Percentiles rank a stretch among this genome's conserved stretches.
Evolutionary conservation across 352 stramenopile genomes (phyloP).

Genomic region (Phytophthora tubulina): DNA sequence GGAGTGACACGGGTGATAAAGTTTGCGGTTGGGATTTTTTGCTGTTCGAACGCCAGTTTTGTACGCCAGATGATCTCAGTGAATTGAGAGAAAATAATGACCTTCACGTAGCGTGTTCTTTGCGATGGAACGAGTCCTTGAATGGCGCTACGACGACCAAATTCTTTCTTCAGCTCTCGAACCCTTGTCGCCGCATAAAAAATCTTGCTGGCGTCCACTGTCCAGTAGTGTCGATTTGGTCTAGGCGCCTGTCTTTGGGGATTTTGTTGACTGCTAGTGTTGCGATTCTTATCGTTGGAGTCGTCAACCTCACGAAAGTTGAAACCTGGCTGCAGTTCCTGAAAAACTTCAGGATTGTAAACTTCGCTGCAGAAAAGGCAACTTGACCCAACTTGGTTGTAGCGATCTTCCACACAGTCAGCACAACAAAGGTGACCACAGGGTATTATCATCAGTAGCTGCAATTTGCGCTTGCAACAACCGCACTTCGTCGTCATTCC

Average conservation of each 20-base stretch:
- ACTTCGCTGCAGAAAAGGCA: slow-evolving; percentile 53
- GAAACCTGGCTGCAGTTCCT: slow-evolving; percentile 83
- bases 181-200: slow-evolving; percentile 67
- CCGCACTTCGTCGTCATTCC: slow-evolving; percentile 62
- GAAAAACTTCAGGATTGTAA: slow-evolving; percentile 90
- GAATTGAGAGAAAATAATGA: slow-evolving; percentile 82
- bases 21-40: slow-evolving; percentile 55
- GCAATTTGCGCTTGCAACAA: slow-evolving; percentile 74
- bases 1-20: slow-evolving; percentile 56
- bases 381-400: slow-evolving; percentile 46
- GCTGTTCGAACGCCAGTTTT: slow-evolving; percentile 68
- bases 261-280: not conserved
- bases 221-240: slow-evolving; percentile 29
- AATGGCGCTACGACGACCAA: slow-evolving; percentile 18
- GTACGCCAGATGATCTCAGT: slow-evolving; percentile 70
- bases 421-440: slow-evolving; percentile 92
- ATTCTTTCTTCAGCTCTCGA: slow-evolving; percentile 53
- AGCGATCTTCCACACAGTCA: slow-evolving; percentile 85
- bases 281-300: slow-evolving; percentile 3
- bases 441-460: slow-evolving; percentile 88
- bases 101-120: slow-evolving; percentile 56
- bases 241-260: not conserved
- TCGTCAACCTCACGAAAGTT: slow-evolving; percentile 53
- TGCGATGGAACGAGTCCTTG: not conserved
- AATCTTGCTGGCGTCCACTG: slow-evolving; percentile 63